These are phyloP conservation scores for Teunomyces stri DNA, from an alignment of 805 yeast species.

Conservation along the genomic window DNA sequence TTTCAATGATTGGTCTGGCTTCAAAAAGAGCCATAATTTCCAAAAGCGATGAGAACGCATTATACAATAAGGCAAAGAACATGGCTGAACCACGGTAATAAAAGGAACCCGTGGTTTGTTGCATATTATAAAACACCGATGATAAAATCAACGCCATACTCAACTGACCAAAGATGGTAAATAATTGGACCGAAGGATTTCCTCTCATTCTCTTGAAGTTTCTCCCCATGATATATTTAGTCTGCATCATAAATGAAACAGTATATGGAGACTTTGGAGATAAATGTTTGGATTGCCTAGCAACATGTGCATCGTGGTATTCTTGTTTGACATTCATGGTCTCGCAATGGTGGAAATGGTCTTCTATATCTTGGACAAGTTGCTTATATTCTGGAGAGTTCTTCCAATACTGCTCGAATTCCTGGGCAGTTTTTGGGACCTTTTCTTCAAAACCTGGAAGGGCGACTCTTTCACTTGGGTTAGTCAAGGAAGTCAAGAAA, in stretches of 20 bases:
- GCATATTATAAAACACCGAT: conserved; percentile 57
- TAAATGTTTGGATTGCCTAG: conserved; percentile 17
- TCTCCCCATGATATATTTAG: conserved; percentile 44
- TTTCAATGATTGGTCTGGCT: conserved; percentile 56
- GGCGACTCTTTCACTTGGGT: conserved; percentile 49
- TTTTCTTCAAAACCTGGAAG: conserved; percentile 42
- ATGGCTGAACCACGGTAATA: conserved; percentile 60
- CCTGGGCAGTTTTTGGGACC: conserved; percentile 40
- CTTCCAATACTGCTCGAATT: conserved; percentile 37
- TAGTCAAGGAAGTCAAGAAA: conserved; percentile 54
- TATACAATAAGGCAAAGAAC: conserved; percentile 65
- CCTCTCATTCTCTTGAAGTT: conserved; percentile 49
- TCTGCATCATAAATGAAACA: conserved; percentile 52
- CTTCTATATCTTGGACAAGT: conserved; percentile 13
- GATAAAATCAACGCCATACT: conserved; percentile 55
- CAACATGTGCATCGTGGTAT: conserved; percentile 23
- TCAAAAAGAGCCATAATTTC: conserved; percentile 57
- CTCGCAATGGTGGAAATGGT: conserved; percentile 6
- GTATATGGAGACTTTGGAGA: conserved; percentile 52
- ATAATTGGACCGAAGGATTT: conserved; percentile 47
- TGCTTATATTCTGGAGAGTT: conserved; percentile 40
- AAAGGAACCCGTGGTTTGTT: conserved; percentile 43
- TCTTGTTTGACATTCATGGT: conserved; percentile 14
- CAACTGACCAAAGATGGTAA: conserved; percentile 43
- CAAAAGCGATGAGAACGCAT: conserved; percentile 58